These are phyloP conservation scores for Trichoderma polysporum DNA, from an alignment of 2,329 filamentous ascomycete genomes.

Conservation along the genomic window DNA sequence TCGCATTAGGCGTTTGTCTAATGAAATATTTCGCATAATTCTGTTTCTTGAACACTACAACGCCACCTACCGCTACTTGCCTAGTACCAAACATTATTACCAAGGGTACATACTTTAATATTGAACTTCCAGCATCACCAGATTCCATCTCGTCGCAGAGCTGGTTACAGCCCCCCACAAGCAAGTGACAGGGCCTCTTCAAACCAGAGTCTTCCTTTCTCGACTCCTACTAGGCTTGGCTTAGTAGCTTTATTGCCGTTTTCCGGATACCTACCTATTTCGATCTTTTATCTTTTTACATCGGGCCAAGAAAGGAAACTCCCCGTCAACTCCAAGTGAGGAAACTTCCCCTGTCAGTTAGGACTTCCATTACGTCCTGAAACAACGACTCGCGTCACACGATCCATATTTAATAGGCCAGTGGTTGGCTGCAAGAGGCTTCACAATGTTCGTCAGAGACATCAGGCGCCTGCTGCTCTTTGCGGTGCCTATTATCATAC, in stretches of 20 bases:
- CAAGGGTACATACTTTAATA: background rate
- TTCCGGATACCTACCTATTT: background rate
- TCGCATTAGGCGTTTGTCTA: background rate
- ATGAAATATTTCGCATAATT: background rate
- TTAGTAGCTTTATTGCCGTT: background rate
- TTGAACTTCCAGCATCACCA: background rate
- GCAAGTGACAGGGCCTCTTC: background rate
- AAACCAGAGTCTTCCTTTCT: background rate
- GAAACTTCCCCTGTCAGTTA: background rate
- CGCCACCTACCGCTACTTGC: background rate
- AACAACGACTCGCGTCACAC: background rate
- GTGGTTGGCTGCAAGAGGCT: background rate
- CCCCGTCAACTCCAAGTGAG: background rate
- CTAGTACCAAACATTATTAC: background rate
- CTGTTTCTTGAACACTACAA: background rate
- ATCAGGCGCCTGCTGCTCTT: slow-evolving; percentile 34
- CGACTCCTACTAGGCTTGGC: background rate
- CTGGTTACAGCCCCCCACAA: background rate
- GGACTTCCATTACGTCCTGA: background rate
- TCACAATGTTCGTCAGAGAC: slow-evolving; percentile 36
- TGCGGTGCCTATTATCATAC: slow-evolving; percentile 30
- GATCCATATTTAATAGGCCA: background rate
- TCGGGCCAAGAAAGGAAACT: background rate
- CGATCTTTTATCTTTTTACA: background rate
- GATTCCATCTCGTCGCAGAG: background rate